Evolutionary conservation across 78 protist genomes (phyloP), one percentile per base, ranked within the genome.

Genomic region (Cyanophora paradoxa): DNA sequence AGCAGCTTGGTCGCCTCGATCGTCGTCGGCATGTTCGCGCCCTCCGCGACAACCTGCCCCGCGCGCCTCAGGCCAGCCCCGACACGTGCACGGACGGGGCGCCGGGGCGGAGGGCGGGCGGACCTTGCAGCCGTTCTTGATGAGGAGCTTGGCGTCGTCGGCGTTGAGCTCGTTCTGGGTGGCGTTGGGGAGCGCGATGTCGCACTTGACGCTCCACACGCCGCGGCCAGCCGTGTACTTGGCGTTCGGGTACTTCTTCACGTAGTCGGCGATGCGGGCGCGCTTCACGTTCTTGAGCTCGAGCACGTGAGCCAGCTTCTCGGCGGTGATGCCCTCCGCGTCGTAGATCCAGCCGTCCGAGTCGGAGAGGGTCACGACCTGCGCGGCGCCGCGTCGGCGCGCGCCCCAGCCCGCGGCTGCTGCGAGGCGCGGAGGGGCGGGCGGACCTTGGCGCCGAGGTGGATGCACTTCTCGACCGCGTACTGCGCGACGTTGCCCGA

Each of bases 161-260:
- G 2, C 76, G 34, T 22, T 20, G 34, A 88, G 1, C 54, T 88
- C 92, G 58, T 88, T 88, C 72, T 88, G 92, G 28, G 92, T 88
- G 71, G 92, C 92, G 39, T 85, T 71, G 14, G 92, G 92, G 5
- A 86, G 28, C 0, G 89, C 92, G 11, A 83, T 8, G 62, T 81
- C 86, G 84, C 34, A 87, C 90, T 17, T 14, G 1, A 3, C 19
- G 19, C 10, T 78, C 84, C 40, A 57, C 86, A 33, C 69, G 19
- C 48, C 41, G n/a, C 66, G 77, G 20, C 74, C 41, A 10, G 56
- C 79, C n/a, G n/a, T n/a, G n/a, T n/a, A n/a, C n/a, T n/a, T n/a
- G n/a, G n/a, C n/a, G n/a, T n/a, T n/a, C 46, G 5, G 26, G 34
- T 11, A 40, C 39, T 17, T 26, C 26, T 42, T 22, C 2, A 66